A percentile compares a stretch with the other conserved stretches of the same genome.
Conservation (phyloP, 1,284 basidiomycete genomes). For the Ustilago hordei region DNA sequence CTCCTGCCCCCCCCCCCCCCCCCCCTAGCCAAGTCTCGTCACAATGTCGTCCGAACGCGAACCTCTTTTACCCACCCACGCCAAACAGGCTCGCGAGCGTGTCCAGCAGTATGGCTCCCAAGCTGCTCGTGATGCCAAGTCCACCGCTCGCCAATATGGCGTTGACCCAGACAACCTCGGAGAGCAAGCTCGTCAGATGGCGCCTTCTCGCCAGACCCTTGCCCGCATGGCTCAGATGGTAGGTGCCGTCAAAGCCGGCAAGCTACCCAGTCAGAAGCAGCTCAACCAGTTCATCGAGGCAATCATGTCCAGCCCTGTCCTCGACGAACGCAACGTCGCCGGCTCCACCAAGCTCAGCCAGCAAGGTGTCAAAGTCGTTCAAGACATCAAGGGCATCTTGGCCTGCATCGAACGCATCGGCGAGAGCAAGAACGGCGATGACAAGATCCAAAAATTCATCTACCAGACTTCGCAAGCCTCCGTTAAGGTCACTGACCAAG, state of each 20-base stretch:
- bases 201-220: slow-evolving; percentile 47
- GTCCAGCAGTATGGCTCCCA: slow-evolving; percentile 33
- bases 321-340: slow-evolving; percentile 48
- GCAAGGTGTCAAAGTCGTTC: slow-evolving; percentile 46
- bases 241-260: slow-evolving; percentile 54
- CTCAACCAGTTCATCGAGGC: slow-evolving; percentile 49
- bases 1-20: background rate
- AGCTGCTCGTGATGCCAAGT: slow-evolving; percentile 43
- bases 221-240: slow-evolving; percentile 48
- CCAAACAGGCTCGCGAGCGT: slow-evolving; percentile 27
- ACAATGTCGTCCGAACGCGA: slow-evolving; percentile 49
- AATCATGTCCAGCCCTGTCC: slow-evolving; percentile 51
- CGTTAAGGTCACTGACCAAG: slow-evolving; percentile 50
- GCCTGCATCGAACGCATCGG: slow-evolving; percentile 55
- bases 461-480: slow-evolving; percentile 66
- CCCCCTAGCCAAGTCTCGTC: background rate
- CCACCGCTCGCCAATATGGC: slow-evolving; percentile 42
- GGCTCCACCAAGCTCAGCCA: slow-evolving; percentile 54
- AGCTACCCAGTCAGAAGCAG: slow-evolving; percentile 54
- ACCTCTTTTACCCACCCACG: slow-evolving; percentile 49
- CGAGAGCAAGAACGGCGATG: slow-evolving; percentile 64
- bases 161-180: slow-evolving; percentile 47
- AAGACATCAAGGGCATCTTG: slow-evolving; percentile 56
- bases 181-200: slow-evolving; percentile 30
- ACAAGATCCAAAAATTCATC: slow-evolving; percentile 71